phyloP scores from a whole-genome alignment of 345 rosid species.

The Orychophragmus violaceus region DNA sequence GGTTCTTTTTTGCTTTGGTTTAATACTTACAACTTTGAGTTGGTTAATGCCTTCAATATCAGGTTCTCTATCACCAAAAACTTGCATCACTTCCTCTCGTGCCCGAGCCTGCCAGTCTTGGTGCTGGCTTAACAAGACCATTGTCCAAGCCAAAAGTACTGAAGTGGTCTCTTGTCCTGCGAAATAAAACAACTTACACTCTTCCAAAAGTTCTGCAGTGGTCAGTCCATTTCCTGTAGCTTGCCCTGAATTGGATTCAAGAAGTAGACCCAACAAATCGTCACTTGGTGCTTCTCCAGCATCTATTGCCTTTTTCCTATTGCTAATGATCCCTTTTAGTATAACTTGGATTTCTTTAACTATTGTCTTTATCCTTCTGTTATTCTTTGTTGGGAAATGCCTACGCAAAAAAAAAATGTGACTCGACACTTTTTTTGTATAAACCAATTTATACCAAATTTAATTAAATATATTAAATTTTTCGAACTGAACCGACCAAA shows the following conservation, averaged over 20 bases:
- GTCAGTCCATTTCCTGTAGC: constrained; percentile 31
- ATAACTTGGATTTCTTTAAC: constrained; percentile 30
- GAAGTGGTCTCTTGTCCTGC: constrained; percentile 66
- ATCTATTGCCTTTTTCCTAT: constrained; percentile 33
- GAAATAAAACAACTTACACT: constrained; percentile 60
- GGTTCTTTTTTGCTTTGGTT: neutral
- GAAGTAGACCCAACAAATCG: constrained; percentile 40
- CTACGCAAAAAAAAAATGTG: constrained; percentile 12
- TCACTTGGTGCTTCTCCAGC: constrained; percentile 27
- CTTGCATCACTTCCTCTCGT: constrained; percentile 51
- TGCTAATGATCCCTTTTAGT: constrained; percentile 32
- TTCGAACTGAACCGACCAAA: too few species aligned
- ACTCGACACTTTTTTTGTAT: too few species aligned
- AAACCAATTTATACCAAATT: too few species aligned
- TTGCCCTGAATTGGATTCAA: constrained; percentile 41
- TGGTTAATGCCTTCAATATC: constrained; percentile 29
- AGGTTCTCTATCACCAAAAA: constrained; percentile 35
- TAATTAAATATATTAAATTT: too few species aligned
- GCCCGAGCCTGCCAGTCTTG: constrained; percentile 56
- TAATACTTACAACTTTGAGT: constrained; percentile 43
- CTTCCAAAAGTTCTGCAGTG: constrained; percentile 48
- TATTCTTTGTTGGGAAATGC: constrained; percentile 42
- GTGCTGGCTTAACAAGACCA: constrained; percentile 42
- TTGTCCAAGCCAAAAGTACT: constrained; percentile 47
- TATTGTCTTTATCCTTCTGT: constrained; percentile 34